A percentile compares a stretch with the other conserved stretches of the same genome.
These are phyloP conservation scores for Ceratobasidium sp. DNA, from an alignment of 1,284 basidiomycete genomes.

Conservation along the genomic window DNA sequence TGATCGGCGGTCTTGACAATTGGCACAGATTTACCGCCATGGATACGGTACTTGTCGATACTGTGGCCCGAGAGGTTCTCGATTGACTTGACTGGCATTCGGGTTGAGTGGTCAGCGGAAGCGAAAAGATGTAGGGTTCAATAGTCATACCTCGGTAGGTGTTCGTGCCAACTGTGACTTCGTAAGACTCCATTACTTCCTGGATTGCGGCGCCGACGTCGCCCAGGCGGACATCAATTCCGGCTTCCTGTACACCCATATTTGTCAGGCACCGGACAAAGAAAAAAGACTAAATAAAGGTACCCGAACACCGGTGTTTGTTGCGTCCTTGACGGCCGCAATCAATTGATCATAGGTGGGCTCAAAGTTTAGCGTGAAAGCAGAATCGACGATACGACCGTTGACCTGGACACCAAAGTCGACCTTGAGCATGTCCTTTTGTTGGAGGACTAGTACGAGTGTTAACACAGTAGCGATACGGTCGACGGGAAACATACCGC, in stretches of 20 bases:
- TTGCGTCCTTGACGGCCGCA: conserved; percentile 92
- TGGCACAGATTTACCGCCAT: conserved; percentile 86
- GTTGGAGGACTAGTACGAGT: conserved; percentile 69
- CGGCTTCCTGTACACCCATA: conserved; percentile 74
- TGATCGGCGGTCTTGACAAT: conserved; percentile 88
- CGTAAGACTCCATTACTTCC: conserved; percentile 99
- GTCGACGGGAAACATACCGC: conserved; percentile 57
- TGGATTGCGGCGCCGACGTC: conserved; percentile 93
- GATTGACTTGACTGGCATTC: conserved; percentile 82
- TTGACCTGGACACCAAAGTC: conserved; percentile 98
- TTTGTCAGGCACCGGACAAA: conserved; percentile 27
- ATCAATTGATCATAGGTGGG: conserved; percentile 89
- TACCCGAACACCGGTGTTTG: conserved; percentile 86
- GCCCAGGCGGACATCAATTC: conserved; percentile 93
- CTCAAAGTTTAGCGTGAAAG: conserved; percentile 91
- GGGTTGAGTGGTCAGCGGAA: conserved; percentile 10
- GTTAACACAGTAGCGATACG: neutral
- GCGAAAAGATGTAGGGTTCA: neutral
- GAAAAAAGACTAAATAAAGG: conserved; percentile 46
- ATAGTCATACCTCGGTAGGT: conserved; percentile 73
- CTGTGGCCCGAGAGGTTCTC: conserved; percentile 90
- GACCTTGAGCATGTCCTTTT: conserved; percentile 92
- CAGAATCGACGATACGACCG: conserved; percentile 93
- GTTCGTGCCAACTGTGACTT: conserved; percentile 87
- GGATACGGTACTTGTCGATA: conserved; percentile 88